Percentiles rank a stretch among this genome's conserved stretches.
These are phyloP conservation scores for Fagopyrum homotropicum DNA, from an alignment of 148 eudicot species.

Conservation along the genomic window DNA sequence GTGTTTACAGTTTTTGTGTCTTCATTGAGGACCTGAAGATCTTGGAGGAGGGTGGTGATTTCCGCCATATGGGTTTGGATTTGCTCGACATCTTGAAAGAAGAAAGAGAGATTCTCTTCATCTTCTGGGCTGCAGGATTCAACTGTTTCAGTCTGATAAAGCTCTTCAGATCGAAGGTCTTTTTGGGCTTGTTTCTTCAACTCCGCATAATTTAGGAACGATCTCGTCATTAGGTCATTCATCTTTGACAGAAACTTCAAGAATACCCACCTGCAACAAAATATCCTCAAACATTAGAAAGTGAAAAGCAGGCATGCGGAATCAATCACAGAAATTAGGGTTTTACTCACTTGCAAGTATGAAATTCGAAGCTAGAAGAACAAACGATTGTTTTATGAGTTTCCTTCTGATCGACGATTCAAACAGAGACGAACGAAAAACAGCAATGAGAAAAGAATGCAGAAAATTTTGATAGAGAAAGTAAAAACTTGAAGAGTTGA, in stretches of 20 bases:
- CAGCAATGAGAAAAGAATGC: neutral
- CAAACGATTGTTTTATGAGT: neutral
- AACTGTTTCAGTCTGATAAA: constrained; percentile 25
- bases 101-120: constrained; percentile 48
- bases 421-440: constrained; percentile 19
- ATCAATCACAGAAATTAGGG: neutral
- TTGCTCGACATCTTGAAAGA: constrained; percentile 58
- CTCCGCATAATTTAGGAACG: constrained; percentile 75
- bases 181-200: constrained; percentile 67
- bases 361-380: neutral
- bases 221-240: constrained; percentile 88
- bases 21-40: constrained; percentile 65
- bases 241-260: constrained; percentile 27
- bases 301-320: neutral
- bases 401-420: constrained; percentile 5
- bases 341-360: neutral
- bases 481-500: neutral
- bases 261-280: constrained; percentile 23
- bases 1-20: constrained; percentile 68
- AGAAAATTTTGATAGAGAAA: neutral
- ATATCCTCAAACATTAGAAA: neutral
- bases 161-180: constrained; percentile 37
- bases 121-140: constrained; percentile 38
- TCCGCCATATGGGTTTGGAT: constrained; percentile 58
- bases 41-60: constrained; percentile 53